Base-by-base conservation (phyloP, 768 basidiomycete species). In the Sarcodon sp. region DNA sequence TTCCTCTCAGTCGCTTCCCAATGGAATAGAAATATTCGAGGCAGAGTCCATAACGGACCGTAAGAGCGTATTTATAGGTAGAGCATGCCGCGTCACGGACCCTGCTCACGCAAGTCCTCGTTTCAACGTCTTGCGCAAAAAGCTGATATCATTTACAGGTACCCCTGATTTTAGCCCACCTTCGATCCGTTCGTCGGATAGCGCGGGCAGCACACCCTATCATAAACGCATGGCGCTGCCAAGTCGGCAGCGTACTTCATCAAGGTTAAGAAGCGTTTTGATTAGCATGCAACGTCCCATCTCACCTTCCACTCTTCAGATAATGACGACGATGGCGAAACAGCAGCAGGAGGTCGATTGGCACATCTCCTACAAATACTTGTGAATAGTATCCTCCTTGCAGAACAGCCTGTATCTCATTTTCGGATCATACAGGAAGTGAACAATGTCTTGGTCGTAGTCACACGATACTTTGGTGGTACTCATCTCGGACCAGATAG, bases 291-390 rank as follows among this genome's bases (percentile, higher is more conserved):
- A 37, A 15, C 5, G 6, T n/a, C 11, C 10, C 11, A 3, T 34
- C n/a, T 33, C 41, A 41, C n/a, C 7, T 16, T 43, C 9, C 41
- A 6, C 18, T 35, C 18, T 12, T 16, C 53, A 90, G 93, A 97
- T 58, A 93, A 96, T 50, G 89, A 93, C 49, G 93, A 98, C 51
- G 87, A 97, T 50, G 89, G 92, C 1, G 94, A 99, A 66, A 80
- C 85, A 0, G 91, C 89, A 1, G 94, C 94, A 15, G 94, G 94
- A 4, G 80, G 85, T 38, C 76, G 94, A 13, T 66, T 98, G 16
- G 89, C 89, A 0, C 93, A 97, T 62, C 72, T 99, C 1, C 66
- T 99, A 4, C 89, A 92, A 53, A 90, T 94, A 43, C 61, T 96
- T 43, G 88, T 88, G 50, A 45, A 77, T 57, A 13, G 27, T n/a